Evolutionary conservation across 2,329 filamentous ascomycete genomes (phyloP).

Genomic region (Erysiphe pulchra): DNA sequence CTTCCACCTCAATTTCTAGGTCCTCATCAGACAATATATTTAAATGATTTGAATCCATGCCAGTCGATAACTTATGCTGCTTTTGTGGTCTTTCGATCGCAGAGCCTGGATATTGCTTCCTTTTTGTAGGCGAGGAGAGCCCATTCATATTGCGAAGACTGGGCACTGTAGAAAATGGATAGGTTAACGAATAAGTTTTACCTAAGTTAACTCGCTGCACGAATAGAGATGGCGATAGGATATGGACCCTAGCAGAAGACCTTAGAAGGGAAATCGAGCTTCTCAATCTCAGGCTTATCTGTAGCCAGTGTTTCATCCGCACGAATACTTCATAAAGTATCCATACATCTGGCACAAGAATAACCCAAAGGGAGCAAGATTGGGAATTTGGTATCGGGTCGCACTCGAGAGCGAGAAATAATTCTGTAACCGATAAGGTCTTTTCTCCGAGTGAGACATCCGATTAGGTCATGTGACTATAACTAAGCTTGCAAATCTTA

Average conservation of each 20-base stretch:
- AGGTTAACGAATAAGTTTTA: background rate
- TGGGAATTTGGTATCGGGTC: too few species aligned
- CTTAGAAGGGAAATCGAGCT: background rate
- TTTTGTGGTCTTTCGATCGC: slow-evolving; percentile 12
- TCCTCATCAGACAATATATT: slow-evolving; percentile 14
- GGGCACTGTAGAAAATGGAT: background rate
- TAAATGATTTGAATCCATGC: slow-evolving; percentile 13
- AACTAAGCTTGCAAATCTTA: too few species aligned
- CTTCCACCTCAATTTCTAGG: slow-evolving; percentile 12
- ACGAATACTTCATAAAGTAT: background rate
- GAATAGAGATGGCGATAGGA: background rate
- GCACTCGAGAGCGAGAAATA: too few species aligned
- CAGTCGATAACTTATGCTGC: slow-evolving; percentile 12
- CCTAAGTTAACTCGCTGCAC: background rate
- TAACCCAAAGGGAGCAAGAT: too few species aligned
- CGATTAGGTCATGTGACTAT: too few species aligned
- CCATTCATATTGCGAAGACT: slow-evolving; percentile 8
- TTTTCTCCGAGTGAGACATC: too few species aligned
- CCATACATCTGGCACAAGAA: too few species aligned
- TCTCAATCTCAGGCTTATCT: background rate
- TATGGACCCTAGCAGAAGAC: background rate
- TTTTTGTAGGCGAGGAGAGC: slow-evolving; percentile 10
- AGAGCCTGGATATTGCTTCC: slow-evolving; percentile 12
- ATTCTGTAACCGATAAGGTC: too few species aligned
- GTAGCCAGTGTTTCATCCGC: background rate